Evolutionary conservation across 345 rosid genomes (phyloP).

Genomic region (Populus simonii): DNA sequence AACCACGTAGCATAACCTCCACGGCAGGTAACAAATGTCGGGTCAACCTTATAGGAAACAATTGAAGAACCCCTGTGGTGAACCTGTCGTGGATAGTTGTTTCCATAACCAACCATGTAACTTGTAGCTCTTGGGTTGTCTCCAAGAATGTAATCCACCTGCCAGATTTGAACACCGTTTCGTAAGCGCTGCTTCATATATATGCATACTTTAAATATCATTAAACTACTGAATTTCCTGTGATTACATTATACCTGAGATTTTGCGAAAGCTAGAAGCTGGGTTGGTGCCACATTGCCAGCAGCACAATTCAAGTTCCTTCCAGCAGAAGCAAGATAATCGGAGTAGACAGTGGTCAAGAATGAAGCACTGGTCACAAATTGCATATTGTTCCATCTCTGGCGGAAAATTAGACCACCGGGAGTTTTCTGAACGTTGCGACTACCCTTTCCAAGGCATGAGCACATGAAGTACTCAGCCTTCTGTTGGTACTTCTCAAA

Average conservation of each 20-base stretch:
- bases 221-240: background rate
- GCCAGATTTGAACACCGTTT: background rate
- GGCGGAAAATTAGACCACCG: constrained; percentile 86
- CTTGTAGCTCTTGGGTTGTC: constrained; percentile 97
- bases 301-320: constrained; percentile 56
- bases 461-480: constrained; percentile 90
- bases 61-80: constrained; percentile 95
- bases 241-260: constrained; percentile 55
- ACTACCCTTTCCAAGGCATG: constrained; percentile 66
- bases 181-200: background rate
- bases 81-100: constrained; percentile 83
- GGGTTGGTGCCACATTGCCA: constrained; percentile 52
- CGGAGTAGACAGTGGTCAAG: constrained; percentile 72
- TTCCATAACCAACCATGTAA: constrained; percentile 96
- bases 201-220: background rate
- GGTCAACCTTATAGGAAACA: constrained; percentile 67
- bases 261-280: constrained; percentile 77
- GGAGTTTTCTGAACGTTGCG: constrained; percentile 77
- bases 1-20: constrained; percentile 95
- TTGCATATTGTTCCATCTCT: constrained; percentile 96
- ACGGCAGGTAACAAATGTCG: constrained; percentile 71
- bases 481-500: constrained; percentile 74
- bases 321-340: constrained; percentile 71
- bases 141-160: constrained; percentile 94
- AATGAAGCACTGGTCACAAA: constrained; percentile 88